These are phyloP conservation scores for Tilletia horrida DNA, from an alignment of 1,284 basidiomycete species.

Conservation along the genomic window DNA sequence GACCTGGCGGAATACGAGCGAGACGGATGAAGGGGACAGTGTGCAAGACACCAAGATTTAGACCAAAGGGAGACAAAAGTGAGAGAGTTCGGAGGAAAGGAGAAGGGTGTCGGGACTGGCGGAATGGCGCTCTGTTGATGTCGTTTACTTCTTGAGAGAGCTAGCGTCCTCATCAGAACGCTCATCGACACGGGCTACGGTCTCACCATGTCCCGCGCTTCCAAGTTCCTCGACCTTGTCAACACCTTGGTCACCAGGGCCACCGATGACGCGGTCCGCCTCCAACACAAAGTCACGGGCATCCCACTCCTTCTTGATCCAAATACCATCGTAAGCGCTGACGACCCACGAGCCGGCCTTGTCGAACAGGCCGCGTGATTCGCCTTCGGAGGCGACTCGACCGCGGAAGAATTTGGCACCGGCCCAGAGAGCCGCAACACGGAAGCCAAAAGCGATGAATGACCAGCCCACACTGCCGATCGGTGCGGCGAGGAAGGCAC, in stretches of 20 bases:
- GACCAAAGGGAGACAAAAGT: too few relatives aligned
- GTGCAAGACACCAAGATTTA: too few relatives aligned
- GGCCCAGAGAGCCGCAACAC: conserved; percentile 28
- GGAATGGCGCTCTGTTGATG: background rate
- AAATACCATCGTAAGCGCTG: conserved; percentile 1
- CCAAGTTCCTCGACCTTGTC: background rate
- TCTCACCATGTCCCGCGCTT: background rate
- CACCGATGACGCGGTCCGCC: background rate
- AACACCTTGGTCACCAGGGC: background rate
- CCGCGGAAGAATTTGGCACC: conserved; percentile 7
- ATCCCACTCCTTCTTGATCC: conserved; percentile 5
- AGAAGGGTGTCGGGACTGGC: too few relatives aligned
- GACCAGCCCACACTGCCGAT: conserved; percentile 48
- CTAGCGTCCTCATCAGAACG: background rate
- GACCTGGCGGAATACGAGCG: too few relatives aligned
- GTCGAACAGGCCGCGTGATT: background rate
- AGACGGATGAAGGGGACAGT: too few relatives aligned
- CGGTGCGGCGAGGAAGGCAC: conserved; percentile 53
- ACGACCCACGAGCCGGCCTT: background rate
- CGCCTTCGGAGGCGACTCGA: background rate
- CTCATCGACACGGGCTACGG: too few relatives aligned
- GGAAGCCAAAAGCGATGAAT: conserved; percentile 37
- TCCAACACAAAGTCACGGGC: conserved; percentile 2
- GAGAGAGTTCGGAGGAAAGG: too few relatives aligned
- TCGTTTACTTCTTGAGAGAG: background rate